Percentiles rank a stretch among this genome's conserved stretches.
These are phyloP conservation scores for Fraxinus floribunda DNA, from an alignment of 305 asterid genomes.

Conservation along the genomic window DNA sequence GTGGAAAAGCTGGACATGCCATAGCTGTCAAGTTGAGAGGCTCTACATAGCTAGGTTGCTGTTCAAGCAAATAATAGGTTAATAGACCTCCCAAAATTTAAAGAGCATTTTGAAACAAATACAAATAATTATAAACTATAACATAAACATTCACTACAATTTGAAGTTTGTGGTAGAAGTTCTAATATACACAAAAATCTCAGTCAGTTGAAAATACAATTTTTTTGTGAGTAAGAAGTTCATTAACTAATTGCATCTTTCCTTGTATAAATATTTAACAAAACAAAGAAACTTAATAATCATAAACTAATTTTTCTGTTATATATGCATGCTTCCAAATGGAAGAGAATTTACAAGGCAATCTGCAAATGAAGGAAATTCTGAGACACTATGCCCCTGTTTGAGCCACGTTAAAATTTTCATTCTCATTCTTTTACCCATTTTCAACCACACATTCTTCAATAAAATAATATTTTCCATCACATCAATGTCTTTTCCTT, in stretches of 20 bases:
- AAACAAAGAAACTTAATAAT: not conserved
- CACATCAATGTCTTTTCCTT: no score
- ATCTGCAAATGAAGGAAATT: not conserved
- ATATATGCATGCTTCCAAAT: not conserved
- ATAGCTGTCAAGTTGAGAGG: slow-evolving; percentile 88
- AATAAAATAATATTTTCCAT: no score
- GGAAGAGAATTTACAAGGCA: not conserved
- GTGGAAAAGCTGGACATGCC: slow-evolving; percentile 98
- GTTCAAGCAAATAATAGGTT: slow-evolving; percentile 23
- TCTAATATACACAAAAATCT: not conserved
- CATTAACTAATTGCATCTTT: not conserved
- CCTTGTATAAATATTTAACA: not conserved
- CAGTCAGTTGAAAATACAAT: not conserved
- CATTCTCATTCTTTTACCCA: no score
- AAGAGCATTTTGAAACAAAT: slow-evolving; percentile 6
- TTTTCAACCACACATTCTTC: no score
- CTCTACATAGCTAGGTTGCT: slow-evolving; percentile 91
- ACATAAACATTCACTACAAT: not conserved
- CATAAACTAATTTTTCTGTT: not conserved
- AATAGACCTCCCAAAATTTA: slow-evolving; percentile 24
- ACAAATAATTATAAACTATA: not conserved
- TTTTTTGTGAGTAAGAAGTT: not conserved
- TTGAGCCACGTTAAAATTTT: no score
- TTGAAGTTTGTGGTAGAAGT: not conserved
- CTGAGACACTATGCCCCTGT: not conserved